A percentile compares a stretch with the other conserved stretches of the same genome.
Evolutionary conservation across 2,329 filamentous ascomycete genomes (phyloP).

Genomic region (Verticillium tricorpus): DNA sequence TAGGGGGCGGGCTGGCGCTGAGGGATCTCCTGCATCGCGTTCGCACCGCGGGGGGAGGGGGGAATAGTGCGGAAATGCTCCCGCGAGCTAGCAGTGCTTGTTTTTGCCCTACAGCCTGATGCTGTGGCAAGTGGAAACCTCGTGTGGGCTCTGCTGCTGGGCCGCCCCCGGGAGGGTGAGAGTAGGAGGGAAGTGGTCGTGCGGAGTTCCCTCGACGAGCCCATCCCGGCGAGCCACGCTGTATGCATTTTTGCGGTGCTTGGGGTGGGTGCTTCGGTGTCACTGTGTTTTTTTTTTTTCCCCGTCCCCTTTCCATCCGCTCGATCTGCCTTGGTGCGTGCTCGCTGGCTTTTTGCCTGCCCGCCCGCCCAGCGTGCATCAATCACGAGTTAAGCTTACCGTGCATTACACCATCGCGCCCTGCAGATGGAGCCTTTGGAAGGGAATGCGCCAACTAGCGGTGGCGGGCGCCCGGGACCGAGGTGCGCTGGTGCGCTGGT

Average conservation of each 20-base stretch:
- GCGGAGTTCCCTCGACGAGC: not conserved
- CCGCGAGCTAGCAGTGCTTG: not conserved
- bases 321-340: not conserved
- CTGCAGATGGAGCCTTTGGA: not conserved
- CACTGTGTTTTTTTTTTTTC: too few relatives aligned
- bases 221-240: not conserved
- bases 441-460: too few relatives aligned
- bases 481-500: too few relatives aligned
- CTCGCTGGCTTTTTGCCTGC: not conserved
- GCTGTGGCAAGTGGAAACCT: not conserved
- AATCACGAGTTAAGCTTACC: not conserved
- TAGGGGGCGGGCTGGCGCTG: too few relatives aligned
- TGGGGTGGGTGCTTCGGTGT: not conserved
- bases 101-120: not conserved
- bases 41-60: not conserved
- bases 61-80: not conserved
- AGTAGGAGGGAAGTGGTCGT: not conserved
- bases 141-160: not conserved
- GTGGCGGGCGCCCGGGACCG: too few relatives aligned
- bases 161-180: too few relatives aligned
- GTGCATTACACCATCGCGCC: not conserved
- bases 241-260: not conserved
- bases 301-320: not conserved
- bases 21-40: too few relatives aligned
- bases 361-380: not conserved